These are phyloP conservation scores for Dionaea muscipula DNA, from an alignment of 179 eudicot species.

Conservation along the genomic window DNA sequence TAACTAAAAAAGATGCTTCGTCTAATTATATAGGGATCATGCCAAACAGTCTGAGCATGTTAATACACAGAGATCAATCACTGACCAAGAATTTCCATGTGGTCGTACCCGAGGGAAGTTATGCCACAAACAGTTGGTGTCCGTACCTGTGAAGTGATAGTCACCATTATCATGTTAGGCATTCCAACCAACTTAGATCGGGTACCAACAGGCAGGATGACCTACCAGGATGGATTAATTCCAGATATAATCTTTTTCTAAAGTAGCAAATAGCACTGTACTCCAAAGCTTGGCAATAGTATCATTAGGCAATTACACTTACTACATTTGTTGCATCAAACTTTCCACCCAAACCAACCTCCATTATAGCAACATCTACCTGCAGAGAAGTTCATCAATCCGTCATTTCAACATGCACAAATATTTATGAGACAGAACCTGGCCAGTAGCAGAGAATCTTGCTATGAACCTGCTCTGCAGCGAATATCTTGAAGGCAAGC, in stretches of 20 bases:
- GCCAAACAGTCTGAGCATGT: background rate
- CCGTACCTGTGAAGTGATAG: conserved; percentile 53
- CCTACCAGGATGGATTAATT: no score
- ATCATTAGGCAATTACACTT: no score
- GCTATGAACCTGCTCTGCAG: conserved; percentile 64
- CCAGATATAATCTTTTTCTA: no score
- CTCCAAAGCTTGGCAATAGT: no score
- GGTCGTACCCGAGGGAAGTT: conserved; percentile 96
- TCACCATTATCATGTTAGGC: conserved; percentile 5
- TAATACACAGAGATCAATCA: conserved; percentile 20
- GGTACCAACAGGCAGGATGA: background rate
- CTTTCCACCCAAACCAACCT: conserved; percentile 98
- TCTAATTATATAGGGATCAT: no score
- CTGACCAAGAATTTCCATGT: conserved; percentile 99
- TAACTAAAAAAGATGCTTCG: no score
- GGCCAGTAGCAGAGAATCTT: background rate
- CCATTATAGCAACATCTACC: conserved; percentile 96
- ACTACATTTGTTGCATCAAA: conserved; percentile 99
- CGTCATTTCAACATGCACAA: background rate
- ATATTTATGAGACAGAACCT: background rate
- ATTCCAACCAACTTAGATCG: background rate
- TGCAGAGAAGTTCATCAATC: conserved; percentile 16
- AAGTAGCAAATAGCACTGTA: no score
- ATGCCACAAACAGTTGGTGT: conserved; percentile 86
- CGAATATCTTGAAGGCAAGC: conserved; percentile 94